Evolutionary conservation across 2,329 filamentous ascomycete species (phyloP).

Genomic region (Ceratocystiopsis brevicomis): DNA sequence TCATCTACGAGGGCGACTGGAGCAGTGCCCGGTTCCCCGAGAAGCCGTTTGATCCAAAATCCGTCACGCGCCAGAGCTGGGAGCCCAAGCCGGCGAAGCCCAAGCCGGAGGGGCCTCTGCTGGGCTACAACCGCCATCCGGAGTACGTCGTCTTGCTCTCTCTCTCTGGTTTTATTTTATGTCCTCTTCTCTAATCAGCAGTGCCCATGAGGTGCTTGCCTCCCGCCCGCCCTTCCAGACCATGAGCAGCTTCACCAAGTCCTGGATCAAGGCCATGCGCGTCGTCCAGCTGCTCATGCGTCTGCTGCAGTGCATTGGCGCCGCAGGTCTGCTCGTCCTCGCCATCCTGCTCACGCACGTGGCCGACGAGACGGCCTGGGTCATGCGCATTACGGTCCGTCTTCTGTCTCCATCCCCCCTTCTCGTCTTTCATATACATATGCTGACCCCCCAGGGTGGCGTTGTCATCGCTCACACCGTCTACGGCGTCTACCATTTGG

Average conservation of each 20-base stretch:
- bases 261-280: slow-evolving; percentile 49
- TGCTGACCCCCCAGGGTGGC: slow-evolving; percentile 38
- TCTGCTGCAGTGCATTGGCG: slow-evolving; percentile 45
- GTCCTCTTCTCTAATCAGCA: neutral
- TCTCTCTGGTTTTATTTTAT: neutral
- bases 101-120: slow-evolving; percentile 54
- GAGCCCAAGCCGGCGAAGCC: slow-evolving; percentile 40
- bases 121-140: slow-evolving; percentile 72
- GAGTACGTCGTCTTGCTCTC: slow-evolving; percentile 38
- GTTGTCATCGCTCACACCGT: slow-evolving; percentile 50
- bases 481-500: slow-evolving; percentile 69
- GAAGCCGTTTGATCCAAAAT: slow-evolving; percentile 66
- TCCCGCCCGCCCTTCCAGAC: slow-evolving; percentile 41
- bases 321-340: slow-evolving; percentile 52
- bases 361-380: slow-evolving; percentile 47
- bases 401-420: neutral
- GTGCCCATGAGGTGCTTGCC: slow-evolving; percentile 43
- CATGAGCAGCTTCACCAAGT: slow-evolving; percentile 53
- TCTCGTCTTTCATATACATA: neutral
- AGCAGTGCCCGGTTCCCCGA: slow-evolving; percentile 33
- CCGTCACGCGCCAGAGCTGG: slow-evolving; percentile 63
- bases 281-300: slow-evolving; percentile 51
- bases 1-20: slow-evolving; percentile 44
- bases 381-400: slow-evolving; percentile 58
- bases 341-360: slow-evolving; percentile 59